Conservation (phyloP, 495 filamentous ascomycete species). For the Ramalina intermedia region DNA sequence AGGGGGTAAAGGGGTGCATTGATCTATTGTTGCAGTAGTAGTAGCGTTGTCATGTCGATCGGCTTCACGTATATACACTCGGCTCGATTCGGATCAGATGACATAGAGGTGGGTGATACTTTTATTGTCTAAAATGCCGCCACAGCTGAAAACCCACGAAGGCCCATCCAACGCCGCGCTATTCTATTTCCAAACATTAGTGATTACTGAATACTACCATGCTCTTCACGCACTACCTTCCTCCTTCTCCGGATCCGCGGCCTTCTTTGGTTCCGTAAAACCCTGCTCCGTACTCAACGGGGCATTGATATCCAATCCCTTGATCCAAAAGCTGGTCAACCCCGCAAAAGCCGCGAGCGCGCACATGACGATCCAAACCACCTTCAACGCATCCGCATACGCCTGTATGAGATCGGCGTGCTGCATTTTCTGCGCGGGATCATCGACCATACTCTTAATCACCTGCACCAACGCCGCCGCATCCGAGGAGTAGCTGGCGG, state of each 20-base stretch:
- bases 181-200: no score
- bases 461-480: slow-evolving; percentile 43
- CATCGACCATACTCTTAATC: slow-evolving; percentile 35
- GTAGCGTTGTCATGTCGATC: no score
- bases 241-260: slow-evolving; percentile 7
- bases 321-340: slow-evolving; percentile 32
- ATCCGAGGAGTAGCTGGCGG: slow-evolving; percentile 37
- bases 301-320: slow-evolving; percentile 39
- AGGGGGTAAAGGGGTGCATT: no score
- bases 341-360: slow-evolving; percentile 35
- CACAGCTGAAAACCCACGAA: no score
- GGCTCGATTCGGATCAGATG: no score
- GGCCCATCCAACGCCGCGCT: no score
- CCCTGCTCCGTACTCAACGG: slow-evolving; percentile 34
- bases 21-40: no score
- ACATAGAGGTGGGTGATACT: no score
- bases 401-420: slow-evolving; percentile 34
- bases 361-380: slow-evolving; percentile 43
- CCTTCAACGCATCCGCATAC: slow-evolving; percentile 41
- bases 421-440: slow-evolving; percentile 16
- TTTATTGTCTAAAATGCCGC: no score
- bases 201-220: neutral
- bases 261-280: slow-evolving; percentile 24
- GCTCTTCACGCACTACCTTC: neutral
- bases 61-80: no score